A percentile compares a stretch with the other conserved stretches of the same genome.
These are phyloP conservation scores for Citrus sp. DNA, from an alignment of 345 rosid genomes.

Conservation along the genomic window DNA sequence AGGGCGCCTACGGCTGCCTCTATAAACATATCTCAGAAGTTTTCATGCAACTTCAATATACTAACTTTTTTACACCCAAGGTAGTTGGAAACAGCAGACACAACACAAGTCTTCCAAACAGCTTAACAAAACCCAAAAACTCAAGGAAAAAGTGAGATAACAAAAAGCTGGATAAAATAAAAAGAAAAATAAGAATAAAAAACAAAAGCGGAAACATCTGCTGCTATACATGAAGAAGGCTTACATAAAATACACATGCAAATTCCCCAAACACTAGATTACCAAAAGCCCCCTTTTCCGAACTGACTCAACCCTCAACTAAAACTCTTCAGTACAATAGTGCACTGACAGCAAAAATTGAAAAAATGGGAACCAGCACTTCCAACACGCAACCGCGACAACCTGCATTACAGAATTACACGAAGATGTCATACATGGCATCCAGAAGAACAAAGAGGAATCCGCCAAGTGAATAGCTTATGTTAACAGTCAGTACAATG, in stretches of 20 bases:
- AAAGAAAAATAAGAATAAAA: not conserved
- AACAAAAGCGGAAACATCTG: conserved; percentile 11
- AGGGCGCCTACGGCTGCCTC: not conserved
- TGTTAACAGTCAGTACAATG: not conserved
- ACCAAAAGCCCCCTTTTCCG: conserved; percentile 25
- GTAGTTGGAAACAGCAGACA: not conserved
- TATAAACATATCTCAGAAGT: not conserved
- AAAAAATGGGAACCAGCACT: conserved; percentile 52
- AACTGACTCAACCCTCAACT: conserved; percentile 20
- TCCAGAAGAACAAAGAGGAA: not conserved
- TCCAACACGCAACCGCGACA: conserved; percentile 37
- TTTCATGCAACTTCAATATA: not conserved
- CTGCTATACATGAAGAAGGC: conserved; percentile 37
- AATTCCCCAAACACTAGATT: conserved; percentile 21
- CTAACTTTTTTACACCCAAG: not conserved
- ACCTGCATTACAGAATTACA: conserved; percentile 48
- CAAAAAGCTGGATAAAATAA: not conserved
- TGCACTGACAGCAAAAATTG: conserved; percentile 54
- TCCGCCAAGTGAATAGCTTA: not conserved
- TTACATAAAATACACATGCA: conserved; percentile 37
- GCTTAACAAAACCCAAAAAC: not conserved
- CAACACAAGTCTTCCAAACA: not conserved
- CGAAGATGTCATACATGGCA: not conserved
- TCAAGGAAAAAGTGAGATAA: not conserved
- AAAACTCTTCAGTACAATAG: conserved; percentile 39